These are phyloP conservation scores for Cytospora leucostoma DNA, from an alignment of 2,329 filamentous ascomycete species.

Conservation along the genomic window DNA sequence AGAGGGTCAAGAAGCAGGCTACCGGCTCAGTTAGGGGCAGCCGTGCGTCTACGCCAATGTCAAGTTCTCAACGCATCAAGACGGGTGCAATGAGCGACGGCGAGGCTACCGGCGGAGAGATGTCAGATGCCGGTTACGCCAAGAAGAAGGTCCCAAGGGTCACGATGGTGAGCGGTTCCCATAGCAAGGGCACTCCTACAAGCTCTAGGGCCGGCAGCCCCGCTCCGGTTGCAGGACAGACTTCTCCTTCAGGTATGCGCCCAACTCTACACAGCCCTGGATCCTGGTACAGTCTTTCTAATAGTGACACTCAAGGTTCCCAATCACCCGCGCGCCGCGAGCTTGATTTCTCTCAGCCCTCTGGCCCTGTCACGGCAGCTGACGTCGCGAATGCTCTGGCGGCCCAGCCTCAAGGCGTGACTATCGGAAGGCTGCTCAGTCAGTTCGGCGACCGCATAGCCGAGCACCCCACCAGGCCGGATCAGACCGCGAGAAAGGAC, in stretches of 20 bases:
- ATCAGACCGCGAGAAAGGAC: conserved; percentile 53
- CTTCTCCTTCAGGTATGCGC: conserved; percentile 40
- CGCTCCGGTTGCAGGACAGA: conserved; percentile 37
- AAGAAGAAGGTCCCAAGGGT: conserved; percentile 61
- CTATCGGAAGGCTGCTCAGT: conserved; percentile 55
- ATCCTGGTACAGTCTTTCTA: background rate
- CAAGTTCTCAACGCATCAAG: conserved; percentile 46
- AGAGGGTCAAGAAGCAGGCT: conserved; percentile 69
- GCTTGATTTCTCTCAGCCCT: conserved; percentile 20
- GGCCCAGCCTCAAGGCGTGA: conserved; percentile 52
- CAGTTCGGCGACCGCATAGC: conserved; percentile 56
- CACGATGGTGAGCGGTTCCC: conserved; percentile 39
- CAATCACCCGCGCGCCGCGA: conserved; percentile 23
- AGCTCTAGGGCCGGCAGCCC: conserved; percentile 66
- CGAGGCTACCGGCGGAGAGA: conserved; percentile 69
- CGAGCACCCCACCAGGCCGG: conserved; percentile 42
- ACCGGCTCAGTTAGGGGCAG: conserved; percentile 51
- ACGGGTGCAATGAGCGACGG: conserved; percentile 70
- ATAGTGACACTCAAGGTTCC: conserved; percentile 13
- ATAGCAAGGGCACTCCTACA: conserved; percentile 53
- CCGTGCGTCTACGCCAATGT: conserved; percentile 57
- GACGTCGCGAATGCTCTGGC: conserved; percentile 59
- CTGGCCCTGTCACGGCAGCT: conserved; percentile 45
- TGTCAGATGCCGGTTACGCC: conserved; percentile 57
- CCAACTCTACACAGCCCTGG: background rate